Base-by-base conservation (phyloP, 257 asterid genomes). In the Plantago major region DNA sequence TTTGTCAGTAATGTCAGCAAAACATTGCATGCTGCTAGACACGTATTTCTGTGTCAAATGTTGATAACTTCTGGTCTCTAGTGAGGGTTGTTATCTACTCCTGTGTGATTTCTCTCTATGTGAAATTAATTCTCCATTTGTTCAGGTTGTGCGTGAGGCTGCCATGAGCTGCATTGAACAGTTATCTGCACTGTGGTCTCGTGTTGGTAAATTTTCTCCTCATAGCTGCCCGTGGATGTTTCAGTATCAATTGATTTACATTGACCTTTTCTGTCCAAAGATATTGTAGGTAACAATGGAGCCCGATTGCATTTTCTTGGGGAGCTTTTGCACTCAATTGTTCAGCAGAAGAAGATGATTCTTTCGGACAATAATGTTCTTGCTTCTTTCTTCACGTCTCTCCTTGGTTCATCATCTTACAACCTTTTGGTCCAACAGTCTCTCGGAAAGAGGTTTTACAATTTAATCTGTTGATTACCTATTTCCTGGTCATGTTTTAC, bases 101-200 rank as follows among this genome's bases (percentile, higher is more conserved):
- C 5, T 30, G 37, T 30, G 3, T 30, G 3, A 30, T 3, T 5
- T 5, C 5, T 30, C 37, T 30, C 37, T 30, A 30, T 14, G 53
- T 48, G 22, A 42, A 42, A 52, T 58, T 68, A n/a, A 64, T 63
- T 11, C 28, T 57, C 46, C n/a, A 50, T 48, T 18, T 62, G 12
- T 51, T 13, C 71, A 93, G 99, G 79, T 67, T 60, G 87, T 93
- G 48, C 76, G 91, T 42, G 54, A 52, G 67, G 88, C 84, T 64
- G 89, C 97, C 78, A 93, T 89, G 81, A 76, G 72, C 77, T 76
- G 84, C 75, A 62, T 89, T 65, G 95, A 81, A 62, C 90, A 72
- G 67, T 72, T 93, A 17, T 73, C 49, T 42, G 58, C 75, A 45
- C 51, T 78, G 67, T 80, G 80, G 82, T 68, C 86, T 42, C 77